Evolutionary conservation across 1,139 yeast species (phyloP), one percentile per base, ranked within the genome.

Genomic region (Taphrina deformans): DNA sequence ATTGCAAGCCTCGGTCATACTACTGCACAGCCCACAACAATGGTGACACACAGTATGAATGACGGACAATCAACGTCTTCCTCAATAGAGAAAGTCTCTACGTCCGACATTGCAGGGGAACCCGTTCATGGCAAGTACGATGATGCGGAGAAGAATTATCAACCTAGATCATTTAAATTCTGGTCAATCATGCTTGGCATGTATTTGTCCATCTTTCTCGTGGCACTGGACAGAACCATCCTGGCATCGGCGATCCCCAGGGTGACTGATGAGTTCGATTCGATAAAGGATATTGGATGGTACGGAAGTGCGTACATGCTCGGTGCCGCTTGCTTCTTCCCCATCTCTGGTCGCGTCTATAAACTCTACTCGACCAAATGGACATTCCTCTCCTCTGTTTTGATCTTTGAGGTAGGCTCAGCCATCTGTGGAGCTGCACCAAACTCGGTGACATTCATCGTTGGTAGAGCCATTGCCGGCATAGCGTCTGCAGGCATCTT

Each of bases 401-500:
- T 81, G 9, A 71, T 86, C 1, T 87, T 87, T 70, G 88, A 84
- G 72, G 71, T 53, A 18, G 59, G 59, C 18, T 53, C 59, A 14
- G 27, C 40, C 61, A 75, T 87, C 4, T 79, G 85, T 41, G 92
- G 85, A 0, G 73, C 85, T 2, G 78, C 92, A 0, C 77, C 73
- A n/a, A 79, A 79, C 46, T 85, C 86, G 84, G 77, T 79, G 69
- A 81, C 83, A 79, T 75, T 87, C 65, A 85, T 87, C 68, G 89
- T 85, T 0, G 92, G 91, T 0, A 79, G 93, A 70, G 86, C 85
- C 5, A 76, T 87, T 44, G 85, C 86, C 59, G 93, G 93, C 65
- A 71, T 85, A 55, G 93, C 93, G 18, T 91, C 87, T 10, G 87
- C 89, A 44, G 89, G 89, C 10, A 80, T 86, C 46, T 85, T 83